Percentiles rank a stretch among this genome's conserved stretches.
phyloP scores from a whole-genome alignment of 371 early-diverging fungal species.

The Dinochytrium kinnereticum region DNA sequence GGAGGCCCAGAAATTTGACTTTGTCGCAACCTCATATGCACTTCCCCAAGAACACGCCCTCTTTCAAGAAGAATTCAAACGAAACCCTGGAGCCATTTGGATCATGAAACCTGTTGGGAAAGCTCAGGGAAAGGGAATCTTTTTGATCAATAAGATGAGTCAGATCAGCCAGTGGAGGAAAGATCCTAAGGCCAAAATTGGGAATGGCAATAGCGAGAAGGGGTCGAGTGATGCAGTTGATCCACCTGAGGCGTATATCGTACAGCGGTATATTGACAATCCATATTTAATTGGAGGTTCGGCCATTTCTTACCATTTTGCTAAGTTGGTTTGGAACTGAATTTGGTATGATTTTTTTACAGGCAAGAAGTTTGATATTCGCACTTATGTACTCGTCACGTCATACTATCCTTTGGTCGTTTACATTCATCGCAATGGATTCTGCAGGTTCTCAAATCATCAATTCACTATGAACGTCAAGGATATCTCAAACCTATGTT shows the following conservation, averaged over 20 bases:
- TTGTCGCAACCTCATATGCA: slow-evolving; percentile 59
- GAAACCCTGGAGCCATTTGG: slow-evolving; percentile 59
- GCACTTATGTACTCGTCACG: slow-evolving; percentile 60
- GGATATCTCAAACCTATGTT: slow-evolving; percentile 64
- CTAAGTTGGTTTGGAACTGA: no score
- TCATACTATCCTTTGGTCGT: slow-evolving; percentile 63
- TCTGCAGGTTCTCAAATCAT: slow-evolving; percentile 62
- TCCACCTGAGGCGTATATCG: slow-evolving; percentile 66
- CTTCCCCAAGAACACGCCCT: slow-evolving; percentile 64
- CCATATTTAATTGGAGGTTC: slow-evolving; percentile 65
- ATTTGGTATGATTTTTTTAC: neutral
- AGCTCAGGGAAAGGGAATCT: slow-evolving; percentile 69
- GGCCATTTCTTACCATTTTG: slow-evolving; percentile 4
- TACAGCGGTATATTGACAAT: slow-evolving; percentile 65
- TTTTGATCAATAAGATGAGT: slow-evolving; percentile 60
- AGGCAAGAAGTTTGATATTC: slow-evolving; percentile 68
- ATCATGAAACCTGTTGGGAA: slow-evolving; percentile 70
- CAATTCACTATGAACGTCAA: slow-evolving; percentile 62
- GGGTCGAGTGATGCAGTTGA: slow-evolving; percentile 36
- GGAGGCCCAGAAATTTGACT: slow-evolving; percentile 57
- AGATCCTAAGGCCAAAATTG: slow-evolving; percentile 48
- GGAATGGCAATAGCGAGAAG: slow-evolving; percentile 18
- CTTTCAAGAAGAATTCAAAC: slow-evolving; percentile 65
- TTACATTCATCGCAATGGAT: slow-evolving; percentile 64
- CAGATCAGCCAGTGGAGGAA: slow-evolving; percentile 61